phyloP scores from a whole-genome alignment of 2,329 filamentous ascomycete species.

The Sporothrix pseudoabietina region DNA sequence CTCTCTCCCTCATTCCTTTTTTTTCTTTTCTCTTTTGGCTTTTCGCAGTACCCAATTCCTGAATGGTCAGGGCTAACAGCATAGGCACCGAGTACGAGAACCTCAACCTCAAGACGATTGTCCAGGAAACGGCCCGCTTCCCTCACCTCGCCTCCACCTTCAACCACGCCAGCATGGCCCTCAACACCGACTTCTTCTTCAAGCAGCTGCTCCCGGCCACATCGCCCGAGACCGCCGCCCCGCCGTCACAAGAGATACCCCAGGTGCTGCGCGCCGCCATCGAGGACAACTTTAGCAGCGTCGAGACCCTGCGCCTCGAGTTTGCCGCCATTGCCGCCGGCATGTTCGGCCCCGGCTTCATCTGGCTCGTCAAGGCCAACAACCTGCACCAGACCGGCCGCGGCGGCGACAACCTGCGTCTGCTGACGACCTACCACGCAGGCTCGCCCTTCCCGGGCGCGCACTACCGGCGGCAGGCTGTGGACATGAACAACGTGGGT shows the following conservation, averaged over 20 bases:
- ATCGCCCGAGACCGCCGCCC: background rate
- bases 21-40: background rate
- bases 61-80: background rate
- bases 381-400: constrained; percentile 33
- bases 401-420: constrained; percentile 51
- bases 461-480: constrained; percentile 71
- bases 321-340: constrained; percentile 77
- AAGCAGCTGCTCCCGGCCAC: constrained; percentile 48
- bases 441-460: constrained; percentile 85
- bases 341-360: constrained; percentile 97
- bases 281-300: constrained; percentile 72
- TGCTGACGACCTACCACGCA: constrained; percentile 88
- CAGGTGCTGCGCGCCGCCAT: constrained; percentile 61
- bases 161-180: constrained; percentile 95
- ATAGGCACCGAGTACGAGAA: constrained; percentile 64
- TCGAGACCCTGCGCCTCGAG: constrained; percentile 78
- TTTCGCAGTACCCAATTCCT: background rate
- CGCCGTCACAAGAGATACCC: constrained; percentile 49
- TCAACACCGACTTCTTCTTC: constrained; percentile 90
- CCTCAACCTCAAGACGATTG: constrained; percentile 64
- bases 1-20: background rate
- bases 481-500: constrained; percentile 69
- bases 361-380: constrained; percentile 77
- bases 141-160: constrained; percentile 77
- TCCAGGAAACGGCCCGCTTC: constrained; percentile 76